These are phyloP conservation scores for Talaromyces sp. DNA, from an alignment of 2,329 filamentous ascomycete genomes.

Conservation along the genomic window DNA sequence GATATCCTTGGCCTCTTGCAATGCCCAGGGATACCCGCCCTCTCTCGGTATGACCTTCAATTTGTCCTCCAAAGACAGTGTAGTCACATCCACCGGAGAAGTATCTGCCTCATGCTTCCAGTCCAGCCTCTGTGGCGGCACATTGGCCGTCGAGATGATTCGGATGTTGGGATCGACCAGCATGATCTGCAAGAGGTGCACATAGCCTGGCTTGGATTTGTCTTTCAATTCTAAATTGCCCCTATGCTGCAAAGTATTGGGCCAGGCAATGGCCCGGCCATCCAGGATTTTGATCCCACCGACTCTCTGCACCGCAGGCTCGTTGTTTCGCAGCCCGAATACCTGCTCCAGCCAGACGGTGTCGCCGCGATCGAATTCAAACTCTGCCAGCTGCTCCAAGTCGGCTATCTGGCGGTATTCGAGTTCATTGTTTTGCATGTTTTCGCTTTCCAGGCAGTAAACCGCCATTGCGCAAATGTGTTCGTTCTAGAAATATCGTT, in stretches of 20 bases:
- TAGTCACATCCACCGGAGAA: conserved; percentile 13
- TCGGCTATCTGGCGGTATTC: conserved; percentile 46
- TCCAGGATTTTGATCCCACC: conserved; percentile 17
- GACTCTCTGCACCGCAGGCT: conserved; percentile 20
- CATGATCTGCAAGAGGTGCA: conserved; percentile 53
- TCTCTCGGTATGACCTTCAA: conserved; percentile 12
- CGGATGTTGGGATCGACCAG: conserved; percentile 55
- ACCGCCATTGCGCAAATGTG: conserved; percentile 60
- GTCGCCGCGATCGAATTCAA: conserved; percentile 26
- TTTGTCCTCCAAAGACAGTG: conserved; percentile 19
- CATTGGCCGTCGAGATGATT: conserved; percentile 51
- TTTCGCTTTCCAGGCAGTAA: conserved; percentile 59
- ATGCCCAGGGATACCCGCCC: conserved; percentile 27
- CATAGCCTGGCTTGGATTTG: conserved; percentile 47
- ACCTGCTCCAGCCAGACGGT: conserved; percentile 27
- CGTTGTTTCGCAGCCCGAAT: conserved; percentile 23
- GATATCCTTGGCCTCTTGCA: conserved; percentile 35
- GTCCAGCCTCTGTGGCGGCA: conserved; percentile 48
- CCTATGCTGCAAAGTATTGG: conserved; percentile 47
- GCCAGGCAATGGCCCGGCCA: conserved; percentile 23
- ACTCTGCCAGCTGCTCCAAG: conserved; percentile 23
- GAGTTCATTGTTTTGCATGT: conserved; percentile 52
- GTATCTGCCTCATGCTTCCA: conserved; percentile 35
- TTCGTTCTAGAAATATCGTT: conserved; percentile 47
- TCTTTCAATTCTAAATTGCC: conserved; percentile 50